Percentiles rank a stretch among this genome's conserved stretches.
Conservation (phyloP, 192 early-diverging fungal genomes). For the Physocladia obscura region DNA sequence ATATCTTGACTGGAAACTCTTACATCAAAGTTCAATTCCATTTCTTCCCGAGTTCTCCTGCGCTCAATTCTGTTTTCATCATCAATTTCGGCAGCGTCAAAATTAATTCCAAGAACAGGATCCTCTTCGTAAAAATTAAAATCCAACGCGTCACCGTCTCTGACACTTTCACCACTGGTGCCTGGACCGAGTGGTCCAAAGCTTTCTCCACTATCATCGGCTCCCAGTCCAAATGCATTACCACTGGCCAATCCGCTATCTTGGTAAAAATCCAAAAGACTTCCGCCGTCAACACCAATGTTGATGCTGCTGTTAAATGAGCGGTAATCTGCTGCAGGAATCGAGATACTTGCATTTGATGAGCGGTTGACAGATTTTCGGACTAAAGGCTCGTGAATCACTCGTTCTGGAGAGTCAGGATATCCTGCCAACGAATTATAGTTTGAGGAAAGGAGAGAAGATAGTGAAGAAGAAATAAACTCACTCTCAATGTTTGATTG, state of each 20-base stretch:
- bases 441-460: too few relatives aligned
- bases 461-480: too few relatives aligned
- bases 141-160: neutral
- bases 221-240: too few relatives aligned
- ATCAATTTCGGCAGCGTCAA: too few relatives aligned
- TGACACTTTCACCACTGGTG: neutral
- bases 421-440: too few relatives aligned
- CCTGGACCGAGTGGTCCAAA: neutral
- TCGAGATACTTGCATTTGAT: conserved; percentile 3
- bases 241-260: neutral
- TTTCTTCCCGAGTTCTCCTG: too few relatives aligned
- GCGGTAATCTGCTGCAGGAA: neutral
- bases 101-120: neutral
- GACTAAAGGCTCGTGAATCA: too few relatives aligned
- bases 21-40: too few relatives aligned
- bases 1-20: too few relatives aligned
- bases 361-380: too few relatives aligned
- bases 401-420: too few relatives aligned
- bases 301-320: neutral
- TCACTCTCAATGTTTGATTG: neutral
- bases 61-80: too few relatives aligned
- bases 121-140: conserved; percentile 4
- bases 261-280: neutral
- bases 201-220: neutral
- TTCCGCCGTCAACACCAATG: neutral